Evolutionary conservation across 1,139 yeast species (phyloP).

Genomic region (Kluyveromyces sp.): DNA sequence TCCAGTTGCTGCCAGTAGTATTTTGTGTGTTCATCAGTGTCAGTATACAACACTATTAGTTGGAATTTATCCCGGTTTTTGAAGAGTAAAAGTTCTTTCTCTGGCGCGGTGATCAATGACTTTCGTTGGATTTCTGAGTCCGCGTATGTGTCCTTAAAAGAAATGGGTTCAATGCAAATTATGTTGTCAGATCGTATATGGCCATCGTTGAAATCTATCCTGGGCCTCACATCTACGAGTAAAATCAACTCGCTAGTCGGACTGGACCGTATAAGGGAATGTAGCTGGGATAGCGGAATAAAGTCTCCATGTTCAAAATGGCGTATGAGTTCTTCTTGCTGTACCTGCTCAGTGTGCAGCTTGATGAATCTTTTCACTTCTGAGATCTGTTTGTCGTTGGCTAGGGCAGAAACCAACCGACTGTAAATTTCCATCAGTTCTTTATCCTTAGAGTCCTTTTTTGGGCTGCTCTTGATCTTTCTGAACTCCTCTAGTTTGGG

Average conservation of each 20-base stretch:
- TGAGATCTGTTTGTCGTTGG: slow-evolving; percentile 24
- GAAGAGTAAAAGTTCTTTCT: slow-evolving; percentile 46
- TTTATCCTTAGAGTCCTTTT: slow-evolving; percentile 16
- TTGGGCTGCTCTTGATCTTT: slow-evolving; percentile 14
- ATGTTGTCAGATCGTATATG: slow-evolving; percentile 53
- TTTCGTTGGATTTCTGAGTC: slow-evolving; percentile 57
- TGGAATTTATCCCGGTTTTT: slow-evolving; percentile 49
- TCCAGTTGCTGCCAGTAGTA: slow-evolving; percentile 20
- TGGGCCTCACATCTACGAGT: slow-evolving; percentile 59
- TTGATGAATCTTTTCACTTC: slow-evolving; percentile 23
- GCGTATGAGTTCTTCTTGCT: slow-evolving; percentile 7
- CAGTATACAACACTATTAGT: slow-evolving; percentile 57
- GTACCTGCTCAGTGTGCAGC: slow-evolving; percentile 11
- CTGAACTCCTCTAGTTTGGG: slow-evolving; percentile 22
- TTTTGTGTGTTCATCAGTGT: slow-evolving; percentile 25
- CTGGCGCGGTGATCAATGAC: slow-evolving; percentile 48
- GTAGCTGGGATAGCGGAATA: slow-evolving; percentile 15
- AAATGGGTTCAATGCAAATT: slow-evolving; percentile 67
- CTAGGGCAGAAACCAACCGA: slow-evolving; percentile 24
- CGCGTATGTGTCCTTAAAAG: slow-evolving; percentile 39
- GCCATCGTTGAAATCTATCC: slow-evolving; percentile 48
- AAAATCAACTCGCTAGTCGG: slow-evolving; percentile 32
- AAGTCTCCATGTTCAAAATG: slow-evolving; percentile 15
- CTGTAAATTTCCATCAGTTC: slow-evolving; percentile 29
- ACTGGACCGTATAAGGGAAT: slow-evolving; percentile 14